These are phyloP conservation scores for Candolleomyces eurysporus DNA, from an alignment of 768 basidiomycete species.

Conservation along the genomic window DNA sequence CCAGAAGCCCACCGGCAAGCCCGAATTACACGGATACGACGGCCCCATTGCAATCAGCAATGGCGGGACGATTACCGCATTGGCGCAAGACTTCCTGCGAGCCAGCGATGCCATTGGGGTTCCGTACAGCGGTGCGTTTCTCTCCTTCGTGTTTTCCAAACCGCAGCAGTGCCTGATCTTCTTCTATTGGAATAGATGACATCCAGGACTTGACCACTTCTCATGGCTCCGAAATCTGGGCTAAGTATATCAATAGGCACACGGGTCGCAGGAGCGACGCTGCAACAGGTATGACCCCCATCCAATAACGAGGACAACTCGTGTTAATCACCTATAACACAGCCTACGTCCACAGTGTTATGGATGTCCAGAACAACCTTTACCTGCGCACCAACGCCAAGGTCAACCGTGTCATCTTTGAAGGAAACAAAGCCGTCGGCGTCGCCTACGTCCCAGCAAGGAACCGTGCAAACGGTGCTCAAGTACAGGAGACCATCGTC, in stretches of 20 bases:
- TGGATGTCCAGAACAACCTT: constrained; percentile 66
- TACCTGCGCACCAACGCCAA: constrained; percentile 65
- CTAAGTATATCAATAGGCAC: constrained; percentile 74
- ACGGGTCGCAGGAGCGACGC: constrained; percentile 73
- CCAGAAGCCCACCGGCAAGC: constrained; percentile 66
- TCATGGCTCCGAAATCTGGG: constrained; percentile 71
- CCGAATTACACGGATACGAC: constrained; percentile 62
- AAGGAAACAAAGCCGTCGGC: constrained; percentile 69
- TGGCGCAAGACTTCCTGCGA: constrained; percentile 70
- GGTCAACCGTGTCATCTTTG: constrained; percentile 70
- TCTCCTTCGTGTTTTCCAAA: not conserved
- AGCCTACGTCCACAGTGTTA: constrained; percentile 71
- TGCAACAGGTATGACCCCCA: constrained; percentile 47
- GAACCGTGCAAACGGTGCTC: constrained; percentile 52
- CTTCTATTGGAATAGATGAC: constrained; percentile 47
- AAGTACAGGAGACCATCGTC: constrained; percentile 61
- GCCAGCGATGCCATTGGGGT: constrained; percentile 59
- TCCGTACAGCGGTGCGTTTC: constrained; percentile 58
- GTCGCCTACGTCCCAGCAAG: constrained; percentile 66
- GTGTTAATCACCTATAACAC: not conserved
- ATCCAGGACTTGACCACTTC: constrained; percentile 63
- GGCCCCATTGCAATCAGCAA: constrained; percentile 76
- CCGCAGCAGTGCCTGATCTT: not conserved
- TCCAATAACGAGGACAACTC: not conserved
- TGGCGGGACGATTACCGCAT: constrained; percentile 59